Base-by-base conservation (phyloP, 2,329 filamentous ascomycete genomes). In the Penicillium sp. region DNA sequence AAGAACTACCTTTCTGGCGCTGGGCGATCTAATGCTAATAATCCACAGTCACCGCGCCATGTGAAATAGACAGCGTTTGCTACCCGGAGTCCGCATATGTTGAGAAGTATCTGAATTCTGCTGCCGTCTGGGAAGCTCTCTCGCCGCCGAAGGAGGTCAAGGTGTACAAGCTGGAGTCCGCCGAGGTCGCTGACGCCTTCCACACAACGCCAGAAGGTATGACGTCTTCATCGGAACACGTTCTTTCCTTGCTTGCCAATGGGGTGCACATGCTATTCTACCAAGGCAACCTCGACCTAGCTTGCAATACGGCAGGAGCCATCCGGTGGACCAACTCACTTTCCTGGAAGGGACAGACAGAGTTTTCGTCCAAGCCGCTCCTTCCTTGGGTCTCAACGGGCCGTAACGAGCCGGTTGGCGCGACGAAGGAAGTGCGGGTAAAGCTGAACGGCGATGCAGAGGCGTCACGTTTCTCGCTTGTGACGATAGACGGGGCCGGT, bases 241-340 rank as follows among this genome's bases (percentile, higher is more conserved):
- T 64, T 10, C 37, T 37, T 1, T 53, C 55, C 12, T 16, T 54
- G 2, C 53, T 63, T 9, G 27, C 48, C 7, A 52, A 56, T 16
- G 43, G 49, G 9, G 53, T 58, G 2, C 35, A 64, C 41, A 60
- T 55, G 27, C 42, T 64, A 8, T 54, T 55, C 1, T 64, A 62
- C 28, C 60, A 64, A 25, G 60, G 60, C 0, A 63, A 63, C 11
- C 46, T 64, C 0, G 61, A 64, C 19, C 37, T 64, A 9, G 61
- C 61, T 3, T 64, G 62, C 22, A 64, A 64, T 16, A 63, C 61
- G 1, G 62, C 62, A 4, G 62, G 61, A 9, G 59, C 52, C 25
- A 46, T 62, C 2, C 53, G 56, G 1, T 64, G 59, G 61, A 52
- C 60, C 1, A 40, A 58, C 40, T 56, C 59, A 12, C 49, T 63